Percentiles rank a stretch among this genome's conserved stretches.
Evolutionary conservation across 1,284 basidiomycete genomes (phyloP).

Genomic region (Gymnopus androsaceus): DNA sequence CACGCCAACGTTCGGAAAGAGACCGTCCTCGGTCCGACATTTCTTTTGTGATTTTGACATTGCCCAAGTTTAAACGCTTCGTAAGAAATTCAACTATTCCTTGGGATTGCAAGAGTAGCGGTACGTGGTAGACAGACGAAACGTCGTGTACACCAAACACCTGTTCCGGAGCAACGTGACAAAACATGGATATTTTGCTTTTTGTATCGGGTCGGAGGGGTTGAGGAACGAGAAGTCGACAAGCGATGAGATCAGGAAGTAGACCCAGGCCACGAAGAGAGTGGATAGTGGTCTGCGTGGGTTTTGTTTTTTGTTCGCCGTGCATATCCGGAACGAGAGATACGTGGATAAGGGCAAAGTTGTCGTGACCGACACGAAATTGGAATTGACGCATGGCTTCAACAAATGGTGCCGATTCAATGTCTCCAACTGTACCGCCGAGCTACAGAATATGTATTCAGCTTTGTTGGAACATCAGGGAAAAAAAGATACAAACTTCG

Average conservation of each 20-base stretch:
- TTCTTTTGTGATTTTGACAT: slow-evolving; percentile 55
- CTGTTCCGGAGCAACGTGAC: slow-evolving; percentile 92
- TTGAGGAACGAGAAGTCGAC: slow-evolving; percentile 74
- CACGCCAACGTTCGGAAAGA: slow-evolving; percentile 78
- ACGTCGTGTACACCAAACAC: slow-evolving; percentile 98
- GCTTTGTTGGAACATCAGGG: background rate
- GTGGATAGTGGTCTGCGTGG: slow-evolving; percentile 96
- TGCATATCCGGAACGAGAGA: slow-evolving; percentile 98
- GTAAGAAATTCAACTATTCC: slow-evolving; percentile 87
- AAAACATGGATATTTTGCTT: slow-evolving; percentile 99
- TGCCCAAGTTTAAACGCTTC: slow-evolving; percentile 77
- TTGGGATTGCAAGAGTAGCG: slow-evolving; percentile 89
- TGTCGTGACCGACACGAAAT: slow-evolving; percentile 95
- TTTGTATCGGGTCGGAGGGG: slow-evolving; percentile 85
- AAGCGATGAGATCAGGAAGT: slow-evolving; percentile 94
- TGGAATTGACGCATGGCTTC: slow-evolving; percentile 99
- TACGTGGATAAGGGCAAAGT: slow-evolving; percentile 97
- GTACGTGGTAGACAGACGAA: slow-evolving; percentile 96
- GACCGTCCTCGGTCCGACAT: slow-evolving; percentile 67
- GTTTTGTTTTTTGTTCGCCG: slow-evolving; percentile 99
- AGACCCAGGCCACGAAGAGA: slow-evolving; percentile 93
- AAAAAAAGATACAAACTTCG: slow-evolving; percentile 58
- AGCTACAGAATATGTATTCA: slow-evolving; percentile 53
- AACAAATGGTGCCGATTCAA: slow-evolving; percentile 95
- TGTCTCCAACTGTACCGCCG: slow-evolving; percentile 95